Conservation (phyloP, 2,329 filamentous ascomycete species). For the Ophiostoma sp. region DNA sequence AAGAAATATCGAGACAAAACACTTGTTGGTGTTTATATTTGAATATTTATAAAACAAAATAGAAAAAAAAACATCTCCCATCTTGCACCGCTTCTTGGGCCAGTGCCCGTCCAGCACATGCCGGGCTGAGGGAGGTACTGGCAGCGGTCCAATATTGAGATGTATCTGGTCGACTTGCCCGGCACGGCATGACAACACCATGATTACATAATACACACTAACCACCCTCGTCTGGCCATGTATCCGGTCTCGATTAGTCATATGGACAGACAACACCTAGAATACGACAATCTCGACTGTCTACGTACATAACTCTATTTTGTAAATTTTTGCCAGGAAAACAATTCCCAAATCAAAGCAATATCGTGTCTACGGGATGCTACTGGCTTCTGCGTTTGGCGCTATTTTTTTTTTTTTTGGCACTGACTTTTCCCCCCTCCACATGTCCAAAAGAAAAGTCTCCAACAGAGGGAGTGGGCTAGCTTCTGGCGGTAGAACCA, state of each 20-base stretch:
- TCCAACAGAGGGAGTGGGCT: neutral
- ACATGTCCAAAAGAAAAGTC: slow-evolving; percentile 4
- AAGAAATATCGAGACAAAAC: neutral
- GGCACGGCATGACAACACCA: neutral
- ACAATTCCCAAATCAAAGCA: neutral
- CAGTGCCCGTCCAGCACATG: neutral
- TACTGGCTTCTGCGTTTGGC: slow-evolving; percentile 4
- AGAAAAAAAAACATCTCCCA: neutral
- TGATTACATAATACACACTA: neutral
- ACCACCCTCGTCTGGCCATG: neutral
- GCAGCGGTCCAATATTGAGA: neutral
- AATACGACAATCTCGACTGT: neutral
- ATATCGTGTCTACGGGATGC: neutral
- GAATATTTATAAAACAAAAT: too few species aligned
- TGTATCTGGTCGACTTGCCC: neutral
- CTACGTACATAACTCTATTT: too few species aligned
- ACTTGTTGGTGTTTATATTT: too few species aligned
- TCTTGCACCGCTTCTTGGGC: neutral
- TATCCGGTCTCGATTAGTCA: neutral
- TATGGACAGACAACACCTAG: neutral
- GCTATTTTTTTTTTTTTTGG: neutral
- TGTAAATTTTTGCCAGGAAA: neutral
- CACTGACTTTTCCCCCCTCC: neutral
- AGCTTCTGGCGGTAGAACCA: neutral
- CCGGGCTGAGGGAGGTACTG: neutral